phyloP scores from a whole-genome alignment of 2,329 filamentous ascomycete genomes.

The Sporothrix sp. region DNA sequence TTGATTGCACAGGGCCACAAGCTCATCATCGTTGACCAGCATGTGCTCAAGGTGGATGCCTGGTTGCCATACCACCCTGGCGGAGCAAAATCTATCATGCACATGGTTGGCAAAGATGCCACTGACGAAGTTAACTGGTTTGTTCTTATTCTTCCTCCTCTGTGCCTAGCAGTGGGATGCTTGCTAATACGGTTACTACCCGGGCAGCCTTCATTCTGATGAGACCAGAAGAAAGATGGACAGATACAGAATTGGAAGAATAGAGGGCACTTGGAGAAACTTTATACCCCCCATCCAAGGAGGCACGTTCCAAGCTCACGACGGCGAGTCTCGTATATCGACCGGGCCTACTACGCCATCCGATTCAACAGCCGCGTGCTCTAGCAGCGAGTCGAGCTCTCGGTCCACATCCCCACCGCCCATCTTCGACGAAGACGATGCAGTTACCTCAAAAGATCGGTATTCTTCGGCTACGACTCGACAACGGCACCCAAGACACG shows the following conservation, averaged over 20 bases:
- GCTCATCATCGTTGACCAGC: conserved; percentile 70
- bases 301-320: conserved; percentile 53
- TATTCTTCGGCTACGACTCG: too few relatives aligned
- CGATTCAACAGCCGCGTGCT: conserved; percentile 18
- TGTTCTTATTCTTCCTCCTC: conserved; percentile 24
- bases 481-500: too few relatives aligned
- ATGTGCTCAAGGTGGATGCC: conserved; percentile 76
- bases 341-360: background rate
- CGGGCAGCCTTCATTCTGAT: conserved; percentile 63
- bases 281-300: conserved; percentile 89
- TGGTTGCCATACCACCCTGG: conserved; percentile 90
- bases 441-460: too few relatives aligned
- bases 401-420: conserved; percentile 35
- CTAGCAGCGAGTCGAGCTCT: conserved; percentile 16
- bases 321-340: conserved; percentile 16
- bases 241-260: conserved; percentile 71
- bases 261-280: conserved; percentile 76
- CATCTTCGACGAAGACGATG: conserved; percentile 35
- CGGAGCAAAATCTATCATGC: conserved; percentile 79
- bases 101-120: conserved; percentile 89
- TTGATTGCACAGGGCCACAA: conserved; percentile 73
- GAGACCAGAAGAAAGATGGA: conserved; percentile 69
- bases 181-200: too few relatives aligned
- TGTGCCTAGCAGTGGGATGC: too few relatives aligned
- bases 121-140: conserved; percentile 92